phyloP scores from a whole-genome alignment of 805 yeast species.

The Pichia occidentalis region DNA sequence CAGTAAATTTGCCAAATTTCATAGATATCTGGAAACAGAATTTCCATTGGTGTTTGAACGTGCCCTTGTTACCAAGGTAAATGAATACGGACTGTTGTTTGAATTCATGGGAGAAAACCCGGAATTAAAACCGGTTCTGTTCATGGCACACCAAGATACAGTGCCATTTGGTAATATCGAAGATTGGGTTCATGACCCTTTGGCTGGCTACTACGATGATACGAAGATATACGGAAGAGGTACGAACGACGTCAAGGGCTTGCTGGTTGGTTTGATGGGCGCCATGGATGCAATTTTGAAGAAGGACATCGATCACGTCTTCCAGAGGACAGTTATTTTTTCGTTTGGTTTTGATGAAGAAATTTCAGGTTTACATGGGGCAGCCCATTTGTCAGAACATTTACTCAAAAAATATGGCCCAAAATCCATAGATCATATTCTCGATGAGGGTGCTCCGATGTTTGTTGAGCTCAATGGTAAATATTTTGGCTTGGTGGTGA shows the following conservation, averaged over 20 bases:
- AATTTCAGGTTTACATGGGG: slow-evolving; percentile 56
- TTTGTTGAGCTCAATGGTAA: slow-evolving; percentile 29
- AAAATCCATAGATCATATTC: slow-evolving; percentile 50
- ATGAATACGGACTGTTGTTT: slow-evolving; percentile 55
- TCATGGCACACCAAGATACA: slow-evolving; percentile 76
- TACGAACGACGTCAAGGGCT: slow-evolving; percentile 64
- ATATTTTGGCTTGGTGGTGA: slow-evolving; percentile 37
- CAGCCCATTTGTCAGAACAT: slow-evolving; percentile 40
- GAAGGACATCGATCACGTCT: slow-evolving; percentile 41
- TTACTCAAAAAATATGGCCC: slow-evolving; percentile 51
- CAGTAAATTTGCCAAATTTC: slow-evolving; percentile 19
- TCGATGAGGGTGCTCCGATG: slow-evolving; percentile 47
- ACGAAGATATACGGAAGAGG: slow-evolving; percentile 70
- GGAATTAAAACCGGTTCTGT: slow-evolving; percentile 52
- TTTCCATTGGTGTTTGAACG: slow-evolving; percentile 46
- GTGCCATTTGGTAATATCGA: slow-evolving; percentile 63
- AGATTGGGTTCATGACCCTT: slow-evolving; percentile 65
- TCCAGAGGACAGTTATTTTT: slow-evolving; percentile 49
- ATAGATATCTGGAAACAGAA: slow-evolving; percentile 19
- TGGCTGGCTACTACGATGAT: slow-evolving; percentile 58
- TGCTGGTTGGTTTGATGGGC: slow-evolving; percentile 59
- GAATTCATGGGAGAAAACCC: slow-evolving; percentile 54
- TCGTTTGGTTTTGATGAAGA: slow-evolving; percentile 83
- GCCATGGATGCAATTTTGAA: slow-evolving; percentile 48
- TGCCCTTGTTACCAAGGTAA: slow-evolving; percentile 47